phyloP scores from a whole-genome alignment of 2,329 filamentous ascomycete species.

The Plectosphaerella plurivora region DNA sequence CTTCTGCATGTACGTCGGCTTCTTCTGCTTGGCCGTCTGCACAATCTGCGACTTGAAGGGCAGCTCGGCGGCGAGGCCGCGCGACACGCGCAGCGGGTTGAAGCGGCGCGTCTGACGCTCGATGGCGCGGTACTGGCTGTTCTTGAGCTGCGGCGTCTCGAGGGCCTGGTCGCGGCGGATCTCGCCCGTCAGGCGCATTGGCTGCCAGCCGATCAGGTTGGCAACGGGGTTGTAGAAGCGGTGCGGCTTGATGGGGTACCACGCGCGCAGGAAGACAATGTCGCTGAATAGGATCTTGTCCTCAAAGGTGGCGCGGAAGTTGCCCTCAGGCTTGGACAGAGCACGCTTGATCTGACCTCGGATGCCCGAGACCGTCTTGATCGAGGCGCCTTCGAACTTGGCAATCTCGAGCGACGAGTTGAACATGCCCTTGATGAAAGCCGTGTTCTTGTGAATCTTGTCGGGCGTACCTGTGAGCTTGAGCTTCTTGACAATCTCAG shows the following conservation, averaged over 20 bases:
- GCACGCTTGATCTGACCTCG: conserved; percentile 97
- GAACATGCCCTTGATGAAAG: conserved; percentile 99
- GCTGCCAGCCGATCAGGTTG: conserved; percentile 87
- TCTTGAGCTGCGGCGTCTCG: conserved; percentile 72
- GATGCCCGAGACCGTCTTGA: conserved; percentile 93
- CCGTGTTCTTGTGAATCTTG: conserved; percentile 99
- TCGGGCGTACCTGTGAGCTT: conserved; percentile 91
- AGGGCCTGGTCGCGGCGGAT: conserved; percentile 75
- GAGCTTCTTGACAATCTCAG: conserved; percentile 98
- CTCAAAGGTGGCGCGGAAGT: conserved; percentile 96
- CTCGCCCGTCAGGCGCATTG: conserved; percentile 91
- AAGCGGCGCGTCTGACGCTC: conserved; percentile 68
- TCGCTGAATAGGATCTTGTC: conserved; percentile 97
- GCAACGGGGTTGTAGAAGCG: conserved; percentile 96
- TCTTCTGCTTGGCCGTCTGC: conserved; percentile 72
- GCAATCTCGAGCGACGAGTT: conserved; percentile 87
- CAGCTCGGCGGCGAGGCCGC: conserved; percentile 74
- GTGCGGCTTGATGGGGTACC: conserved; percentile 94
- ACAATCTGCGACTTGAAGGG: conserved; percentile 92
- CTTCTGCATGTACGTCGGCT: conserved; percentile 88
- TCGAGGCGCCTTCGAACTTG: conserved; percentile 94
- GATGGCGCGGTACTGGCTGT: conserved; percentile 75
- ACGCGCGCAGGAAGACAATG: conserved; percentile 92
- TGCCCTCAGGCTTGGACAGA: conserved; percentile 86
- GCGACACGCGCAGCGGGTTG: conserved; percentile 73